phyloP scores from a whole-genome alignment of 768 basidiomycete genomes.

The Mycena belliarum region DNA sequence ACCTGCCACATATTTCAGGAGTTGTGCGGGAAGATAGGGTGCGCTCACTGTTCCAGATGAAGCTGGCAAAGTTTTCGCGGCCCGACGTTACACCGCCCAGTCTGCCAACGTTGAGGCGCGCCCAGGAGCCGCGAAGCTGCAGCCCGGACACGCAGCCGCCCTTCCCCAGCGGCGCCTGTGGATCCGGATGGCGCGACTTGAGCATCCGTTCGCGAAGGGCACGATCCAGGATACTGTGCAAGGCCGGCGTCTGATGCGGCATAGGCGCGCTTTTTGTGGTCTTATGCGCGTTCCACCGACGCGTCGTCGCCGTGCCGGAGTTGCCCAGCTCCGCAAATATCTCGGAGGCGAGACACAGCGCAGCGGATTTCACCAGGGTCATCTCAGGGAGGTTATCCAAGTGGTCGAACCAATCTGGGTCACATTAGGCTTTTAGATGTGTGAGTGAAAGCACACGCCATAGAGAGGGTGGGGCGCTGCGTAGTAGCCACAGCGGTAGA shows the following conservation, averaged over 20 bases:
- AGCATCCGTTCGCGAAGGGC: too few relatives aligned
- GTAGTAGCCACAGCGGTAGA: neutral
- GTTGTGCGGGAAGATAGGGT: neutral
- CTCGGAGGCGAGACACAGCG: constrained; percentile 25
- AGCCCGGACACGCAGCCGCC: constrained; percentile 19
- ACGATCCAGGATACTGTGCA: too few relatives aligned
- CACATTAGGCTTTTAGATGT: neutral
- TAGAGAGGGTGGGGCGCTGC: neutral
- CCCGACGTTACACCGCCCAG: constrained; percentile 13
- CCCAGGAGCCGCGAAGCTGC: constrained; percentile 40
- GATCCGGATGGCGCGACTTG: constrained; percentile 30
- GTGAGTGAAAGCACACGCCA: neutral
- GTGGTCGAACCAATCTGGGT: constrained; percentile 6
- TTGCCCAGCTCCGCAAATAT: constrained; percentile 35
- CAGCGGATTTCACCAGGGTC: constrained; percentile 26
- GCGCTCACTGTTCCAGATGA: constrained; percentile 31
- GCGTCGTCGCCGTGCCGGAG: constrained; percentile 32
- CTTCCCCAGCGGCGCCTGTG: constrained; percentile 8
- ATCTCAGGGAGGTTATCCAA: constrained; percentile 9
- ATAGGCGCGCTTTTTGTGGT: neutral
- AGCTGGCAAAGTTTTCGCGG: constrained; percentile 24
- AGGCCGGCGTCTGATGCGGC: too few relatives aligned
- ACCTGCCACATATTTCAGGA: constrained; percentile 12
- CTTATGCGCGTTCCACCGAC: constrained; percentile 23
- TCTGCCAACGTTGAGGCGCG: constrained; percentile 27